Evolutionary conservation across 2,329 filamentous ascomycete species (phyloP).

Genomic region (Akanthomyces dipterigenus): DNA sequence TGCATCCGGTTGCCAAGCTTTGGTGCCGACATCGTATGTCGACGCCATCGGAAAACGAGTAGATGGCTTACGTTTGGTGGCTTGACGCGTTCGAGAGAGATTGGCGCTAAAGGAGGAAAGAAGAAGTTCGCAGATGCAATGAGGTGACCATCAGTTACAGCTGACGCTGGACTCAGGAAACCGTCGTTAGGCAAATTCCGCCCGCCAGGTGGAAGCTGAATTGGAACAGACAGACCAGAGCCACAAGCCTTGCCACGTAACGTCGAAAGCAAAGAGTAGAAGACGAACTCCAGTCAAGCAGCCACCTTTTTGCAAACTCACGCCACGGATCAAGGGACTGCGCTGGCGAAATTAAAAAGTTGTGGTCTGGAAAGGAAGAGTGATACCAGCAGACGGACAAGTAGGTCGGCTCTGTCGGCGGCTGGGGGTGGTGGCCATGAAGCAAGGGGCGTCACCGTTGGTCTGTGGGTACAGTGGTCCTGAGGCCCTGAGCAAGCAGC

Average conservation of each 20-base stretch:
- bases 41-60: constrained; percentile 65
- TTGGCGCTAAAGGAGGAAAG: background rate
- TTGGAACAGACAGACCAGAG: background rate
- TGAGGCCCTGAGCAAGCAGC: constrained; percentile 8
- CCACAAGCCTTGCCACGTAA: constrained; percentile 1
- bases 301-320: background rate
- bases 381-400: constrained; percentile 1
- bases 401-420: background rate
- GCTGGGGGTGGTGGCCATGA: background rate
- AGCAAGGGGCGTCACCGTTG: constrained; percentile 12
- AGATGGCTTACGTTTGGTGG: background rate
- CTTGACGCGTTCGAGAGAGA: background rate
- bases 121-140: background rate
- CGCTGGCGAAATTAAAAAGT: constrained; percentile 1
- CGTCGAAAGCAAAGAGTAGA: background rate
- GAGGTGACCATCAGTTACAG: constrained; percentile 2
- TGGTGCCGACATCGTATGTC: constrained; percentile 91
- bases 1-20: constrained; percentile 95
- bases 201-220: background rate
- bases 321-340: constrained; percentile 4
- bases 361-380: background rate
- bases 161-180: background rate
- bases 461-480: constrained; percentile 6
- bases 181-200: background rate
- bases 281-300: background rate